These are phyloP conservation scores for Tephrocybe sp. DNA, from an alignment of 768 basidiomycete species.

Conservation along the genomic window DNA sequence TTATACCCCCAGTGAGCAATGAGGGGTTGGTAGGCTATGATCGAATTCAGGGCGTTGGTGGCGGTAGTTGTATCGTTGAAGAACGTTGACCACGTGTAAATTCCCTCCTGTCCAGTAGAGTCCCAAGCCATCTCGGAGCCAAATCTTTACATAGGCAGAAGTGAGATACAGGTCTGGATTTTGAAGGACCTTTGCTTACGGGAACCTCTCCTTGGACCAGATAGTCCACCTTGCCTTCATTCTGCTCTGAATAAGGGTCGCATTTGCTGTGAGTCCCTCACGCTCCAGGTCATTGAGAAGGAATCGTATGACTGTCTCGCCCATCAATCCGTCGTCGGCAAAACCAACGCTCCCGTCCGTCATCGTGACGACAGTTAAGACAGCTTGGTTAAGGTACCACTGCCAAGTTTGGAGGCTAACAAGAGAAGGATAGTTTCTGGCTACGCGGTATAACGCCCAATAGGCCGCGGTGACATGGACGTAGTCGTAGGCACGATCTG, in stretches of 20 bases:
- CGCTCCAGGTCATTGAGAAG: slow-evolving; percentile 48
- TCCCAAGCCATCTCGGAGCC: slow-evolving; percentile 63
- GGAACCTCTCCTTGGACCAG: slow-evolving; percentile 50
- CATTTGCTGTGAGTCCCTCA: slow-evolving; percentile 48
- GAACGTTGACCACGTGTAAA: slow-evolving; percentile 51
- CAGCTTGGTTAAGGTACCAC: slow-evolving; percentile 57
- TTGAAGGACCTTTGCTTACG: slow-evolving; percentile 31
- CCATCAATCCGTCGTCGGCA: slow-evolving; percentile 49
- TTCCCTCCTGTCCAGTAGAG: slow-evolving; percentile 56
- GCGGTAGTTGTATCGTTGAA: slow-evolving; percentile 52
- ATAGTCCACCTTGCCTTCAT: slow-evolving; percentile 41
- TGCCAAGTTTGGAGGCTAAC: slow-evolving; percentile 47
- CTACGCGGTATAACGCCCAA: slow-evolving; percentile 56
- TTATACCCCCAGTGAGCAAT: slow-evolving; percentile 64
- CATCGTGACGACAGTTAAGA: slow-evolving; percentile 44
- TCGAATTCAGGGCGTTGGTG: slow-evolving; percentile 50
- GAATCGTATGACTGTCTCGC: slow-evolving; percentile 48
- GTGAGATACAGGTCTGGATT: not conserved
- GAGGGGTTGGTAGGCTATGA: slow-evolving; percentile 53
- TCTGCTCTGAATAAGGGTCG: slow-evolving; percentile 40
- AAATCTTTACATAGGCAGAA: slow-evolving; percentile 30
- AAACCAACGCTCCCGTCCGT: slow-evolving; percentile 44
- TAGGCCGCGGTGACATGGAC: slow-evolving; percentile 48
- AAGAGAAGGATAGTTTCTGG: slow-evolving; percentile 52
- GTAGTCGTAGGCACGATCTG: slow-evolving; percentile 53